Evolutionary conservation across 2,329 filamentous ascomycete species (phyloP).

Genomic region (Lasiodiplodia citricola): DNA sequence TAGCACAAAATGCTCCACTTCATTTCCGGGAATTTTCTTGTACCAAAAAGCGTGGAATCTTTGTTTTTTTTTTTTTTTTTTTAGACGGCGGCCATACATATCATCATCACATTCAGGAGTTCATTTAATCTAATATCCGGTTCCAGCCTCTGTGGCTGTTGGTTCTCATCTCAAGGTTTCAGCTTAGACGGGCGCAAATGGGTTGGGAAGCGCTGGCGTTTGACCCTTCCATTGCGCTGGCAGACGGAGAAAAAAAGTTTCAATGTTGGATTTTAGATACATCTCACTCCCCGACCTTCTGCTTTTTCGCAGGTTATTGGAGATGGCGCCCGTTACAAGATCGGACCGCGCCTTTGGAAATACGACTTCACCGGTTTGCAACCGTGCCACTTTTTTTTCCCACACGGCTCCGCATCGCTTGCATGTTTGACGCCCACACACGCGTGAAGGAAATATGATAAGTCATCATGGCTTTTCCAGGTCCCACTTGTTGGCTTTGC

Average conservation of each 20-base stretch:
- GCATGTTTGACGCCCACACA: no score
- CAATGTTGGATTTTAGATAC: background rate
- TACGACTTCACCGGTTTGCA: background rate
- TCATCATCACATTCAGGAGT: background rate
- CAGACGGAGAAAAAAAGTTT: background rate
- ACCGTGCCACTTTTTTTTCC: background rate
- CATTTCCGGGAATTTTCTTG: constrained; percentile 4
- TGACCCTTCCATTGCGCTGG: background rate
- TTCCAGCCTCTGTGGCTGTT: constrained; percentile 6
- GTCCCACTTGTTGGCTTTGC: no score
- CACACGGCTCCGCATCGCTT: no score
- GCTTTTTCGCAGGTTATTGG: constrained; percentile 8
- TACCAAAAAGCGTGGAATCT: constrained; percentile 15
- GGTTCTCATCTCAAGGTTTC: constrained; percentile 12
- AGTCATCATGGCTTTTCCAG: no score
- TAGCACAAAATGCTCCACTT: constrained; percentile 16
- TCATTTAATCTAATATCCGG: constrained; percentile 8
- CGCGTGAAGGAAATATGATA: no score
- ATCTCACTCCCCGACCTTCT: background rate
- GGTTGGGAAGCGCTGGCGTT: constrained; percentile 18
- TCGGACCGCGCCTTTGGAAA: background rate
- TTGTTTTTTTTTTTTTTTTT: constrained; percentile 11
- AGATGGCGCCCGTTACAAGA: background rate
- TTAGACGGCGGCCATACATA: background rate
- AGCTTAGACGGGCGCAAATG: constrained; percentile 18